Percentiles rank a stretch among this genome's conserved stretches.
phyloP scores from a whole-genome alignment of 73 alveolate genomes.

The Tetrahymena malaccensis region DNA sequence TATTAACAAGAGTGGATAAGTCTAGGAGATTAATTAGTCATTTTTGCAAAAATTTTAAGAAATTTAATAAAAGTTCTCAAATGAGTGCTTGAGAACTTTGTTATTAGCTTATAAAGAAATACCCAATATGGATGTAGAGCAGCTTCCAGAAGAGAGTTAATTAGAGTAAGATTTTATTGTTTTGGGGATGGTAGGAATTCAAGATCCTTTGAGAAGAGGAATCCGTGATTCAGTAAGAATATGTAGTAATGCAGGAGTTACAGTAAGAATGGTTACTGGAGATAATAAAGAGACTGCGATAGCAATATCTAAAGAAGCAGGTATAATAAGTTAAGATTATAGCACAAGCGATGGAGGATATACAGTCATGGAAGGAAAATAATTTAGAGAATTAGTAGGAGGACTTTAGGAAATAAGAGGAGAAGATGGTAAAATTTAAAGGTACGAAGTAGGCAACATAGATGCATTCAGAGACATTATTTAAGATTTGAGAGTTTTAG shows the following conservation, averaged over 20 bases:
- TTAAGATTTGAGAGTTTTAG: conserved; percentile 75
- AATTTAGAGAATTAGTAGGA: conserved; percentile 60
- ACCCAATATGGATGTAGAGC: conserved; percentile 37
- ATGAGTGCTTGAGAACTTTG: conserved; percentile 68
- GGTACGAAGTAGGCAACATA: conserved; percentile 51
- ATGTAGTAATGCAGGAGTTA: conserved; percentile 79
- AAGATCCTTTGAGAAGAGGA: conserved; percentile 82
- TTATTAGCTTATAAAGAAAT: conserved; percentile 65
- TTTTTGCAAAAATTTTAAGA: conserved; percentile 37
- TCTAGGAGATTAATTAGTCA: conserved; percentile 18
- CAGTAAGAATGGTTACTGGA: conserved; percentile 93
- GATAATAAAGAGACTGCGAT: conserved; percentile 89
- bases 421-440: conserved; percentile 49
- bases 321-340: conserved; percentile 66
- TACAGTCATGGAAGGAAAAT: conserved; percentile 80
- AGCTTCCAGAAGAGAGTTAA: conserved; percentile 37
- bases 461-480: conserved; percentile 66
- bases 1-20: conserved; percentile 54
- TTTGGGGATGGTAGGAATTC: conserved; percentile 70
- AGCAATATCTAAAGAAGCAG: conserved; percentile 82
- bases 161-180: conserved; percentile 44
- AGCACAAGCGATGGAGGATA: conserved; percentile 43
- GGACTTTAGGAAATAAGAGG: conserved; percentile 44
- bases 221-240: conserved; percentile 70
- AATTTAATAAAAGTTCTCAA: conserved; percentile 52